Base-by-base conservation (phyloP, 768 basidiomycete species). In the Hirschioporus abietinus region DNA sequence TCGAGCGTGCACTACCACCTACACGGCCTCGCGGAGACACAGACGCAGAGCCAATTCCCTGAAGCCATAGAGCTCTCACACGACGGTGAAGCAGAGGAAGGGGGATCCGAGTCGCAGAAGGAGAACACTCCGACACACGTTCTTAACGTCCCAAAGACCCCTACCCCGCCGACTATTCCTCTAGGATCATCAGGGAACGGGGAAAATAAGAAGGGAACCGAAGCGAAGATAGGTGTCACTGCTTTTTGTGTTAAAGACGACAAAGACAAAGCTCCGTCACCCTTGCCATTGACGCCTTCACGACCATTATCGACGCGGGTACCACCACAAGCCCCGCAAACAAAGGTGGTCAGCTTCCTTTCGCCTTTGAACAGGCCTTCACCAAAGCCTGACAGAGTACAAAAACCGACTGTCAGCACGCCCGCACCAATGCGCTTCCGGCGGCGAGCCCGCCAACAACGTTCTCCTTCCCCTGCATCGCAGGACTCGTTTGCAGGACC, bases 401-500 rank as follows among this genome's bases (percentile, higher is more conserved):
- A 25, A 34, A 72, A 57, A 35, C 66, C 70, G 27, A 52, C 8
- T 30, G 30, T 30, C 30, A 30, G 30, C 30, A 30, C 42, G 12
- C 65, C 72, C 65, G 67, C 66, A n/a, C 70, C 74, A 30, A 71
- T 75, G 66, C 74, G 69, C 23, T 18, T 69, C 17, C 65, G 69
- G 64, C 70, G 68, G 17, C 71, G 71, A 23, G 70, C 68, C 26
- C 69, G 66, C n/a, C 70, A 66, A 63, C 72, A 62, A 60, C 74
- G 80, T 26, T 80, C 79, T n/a, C 76, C 75, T 24, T 79, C 80
- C 7, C 71, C 71, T 42, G 73, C 74, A 9, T 87, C 88, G 3
- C 82, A 85, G 72, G 88, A 90, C 73, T 90, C 89, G 1, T 89
- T 91, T 67, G 87, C 81, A 57, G 84, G 80, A 35, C 78, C 79